Conservation (phyloP, 805 yeast species). For the Sungouiozyma intestinalis region DNA sequence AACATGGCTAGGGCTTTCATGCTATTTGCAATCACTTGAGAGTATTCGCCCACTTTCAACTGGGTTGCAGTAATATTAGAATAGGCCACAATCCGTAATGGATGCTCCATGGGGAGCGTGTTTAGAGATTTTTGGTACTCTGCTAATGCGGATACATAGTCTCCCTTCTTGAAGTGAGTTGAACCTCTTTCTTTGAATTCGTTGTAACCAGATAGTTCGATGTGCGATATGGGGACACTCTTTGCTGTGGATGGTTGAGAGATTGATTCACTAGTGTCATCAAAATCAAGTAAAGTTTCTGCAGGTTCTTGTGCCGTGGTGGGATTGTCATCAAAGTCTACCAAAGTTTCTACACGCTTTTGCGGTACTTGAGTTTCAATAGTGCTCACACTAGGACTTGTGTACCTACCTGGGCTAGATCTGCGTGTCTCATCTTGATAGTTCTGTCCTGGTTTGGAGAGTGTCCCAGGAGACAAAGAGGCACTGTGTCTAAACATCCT, state of each 20-base stretch:
- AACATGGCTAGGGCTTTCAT: conserved; percentile 25
- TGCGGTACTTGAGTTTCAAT: neutral
- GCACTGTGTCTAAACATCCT: conserved; percentile 8
- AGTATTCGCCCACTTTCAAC: conserved; percentile 61
- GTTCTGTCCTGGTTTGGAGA: too few species aligned
- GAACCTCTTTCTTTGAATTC: conserved; percentile 48
- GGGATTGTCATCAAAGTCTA: conserved; percentile 1
- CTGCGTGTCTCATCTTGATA: too few species aligned
- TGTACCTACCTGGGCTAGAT: too few species aligned
- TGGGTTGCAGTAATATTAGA: conserved; percentile 68
- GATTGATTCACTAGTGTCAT: neutral
- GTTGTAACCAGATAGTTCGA: conserved; percentile 31
- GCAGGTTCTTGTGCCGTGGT: neutral
- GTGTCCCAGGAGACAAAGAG: too few species aligned
- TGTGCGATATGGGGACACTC: conserved; percentile 15
- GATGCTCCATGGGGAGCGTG: conserved; percentile 53
- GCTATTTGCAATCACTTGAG: conserved; percentile 23
- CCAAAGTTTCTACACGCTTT: neutral
- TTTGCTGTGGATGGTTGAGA: neutral
- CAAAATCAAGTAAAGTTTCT: neutral
- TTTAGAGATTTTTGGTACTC: conserved; percentile 48
- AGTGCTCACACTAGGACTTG: too few species aligned
- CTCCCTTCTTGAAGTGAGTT: conserved; percentile 67
- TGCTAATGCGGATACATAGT: conserved; percentile 55
- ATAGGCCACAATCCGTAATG: conserved; percentile 51